Percentiles rank a stretch among this genome's conserved stretches.
Evolutionary conservation across 139 green algal species (phyloP).

Genomic region (Axilococcus clingmanii): DNA sequence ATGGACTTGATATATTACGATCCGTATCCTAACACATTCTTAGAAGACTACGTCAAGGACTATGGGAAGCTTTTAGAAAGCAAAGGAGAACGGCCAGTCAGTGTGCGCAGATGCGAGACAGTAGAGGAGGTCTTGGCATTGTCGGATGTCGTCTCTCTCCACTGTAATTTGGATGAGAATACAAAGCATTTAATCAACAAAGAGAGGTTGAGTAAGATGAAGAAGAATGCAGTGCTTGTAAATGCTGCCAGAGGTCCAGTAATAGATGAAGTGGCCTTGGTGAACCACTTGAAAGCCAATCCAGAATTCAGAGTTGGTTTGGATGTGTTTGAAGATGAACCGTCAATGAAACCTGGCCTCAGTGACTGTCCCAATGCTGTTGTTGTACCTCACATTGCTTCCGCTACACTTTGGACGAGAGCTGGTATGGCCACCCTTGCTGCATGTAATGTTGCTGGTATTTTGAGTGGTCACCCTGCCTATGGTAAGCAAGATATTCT

Average conservation of each 20-base stretch:
- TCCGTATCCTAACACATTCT: conserved; percentile 76
- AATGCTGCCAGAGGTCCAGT: conserved; percentile 86
- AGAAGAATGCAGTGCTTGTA: conserved; percentile 83
- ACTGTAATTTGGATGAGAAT: conserved; percentile 85
- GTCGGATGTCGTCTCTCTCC: conserved; percentile 82
- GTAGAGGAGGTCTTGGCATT: conserved; percentile 86
- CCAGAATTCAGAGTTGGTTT: conserved; percentile 78
- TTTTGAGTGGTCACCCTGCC: conserved; percentile 56
- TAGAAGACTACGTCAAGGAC: conserved; percentile 57
- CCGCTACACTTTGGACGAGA: conserved; percentile 84
- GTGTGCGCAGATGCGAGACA: conserved; percentile 53
- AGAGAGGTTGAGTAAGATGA: conserved; percentile 87
- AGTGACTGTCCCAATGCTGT: conserved; percentile 85
- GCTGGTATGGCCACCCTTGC: conserved; percentile 88
- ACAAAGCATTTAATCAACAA: conserved; percentile 93
- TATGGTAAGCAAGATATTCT: conserved; percentile 66
- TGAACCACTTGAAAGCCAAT: conserved; percentile 86
- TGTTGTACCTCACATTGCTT: conserved; percentile 97
- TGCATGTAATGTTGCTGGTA: conserved; percentile 80
- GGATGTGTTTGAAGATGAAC: conserved; percentile 98
- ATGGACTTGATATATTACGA: conserved; percentile 98
- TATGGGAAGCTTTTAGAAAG: conserved; percentile 80
- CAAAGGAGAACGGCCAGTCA: conserved; percentile 62
- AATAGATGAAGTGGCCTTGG: conserved; percentile 88
- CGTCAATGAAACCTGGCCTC: conserved; percentile 87